Conservation (phyloP, 345 rosid genomes). For the Rhodamnia rubescens region DNA sequence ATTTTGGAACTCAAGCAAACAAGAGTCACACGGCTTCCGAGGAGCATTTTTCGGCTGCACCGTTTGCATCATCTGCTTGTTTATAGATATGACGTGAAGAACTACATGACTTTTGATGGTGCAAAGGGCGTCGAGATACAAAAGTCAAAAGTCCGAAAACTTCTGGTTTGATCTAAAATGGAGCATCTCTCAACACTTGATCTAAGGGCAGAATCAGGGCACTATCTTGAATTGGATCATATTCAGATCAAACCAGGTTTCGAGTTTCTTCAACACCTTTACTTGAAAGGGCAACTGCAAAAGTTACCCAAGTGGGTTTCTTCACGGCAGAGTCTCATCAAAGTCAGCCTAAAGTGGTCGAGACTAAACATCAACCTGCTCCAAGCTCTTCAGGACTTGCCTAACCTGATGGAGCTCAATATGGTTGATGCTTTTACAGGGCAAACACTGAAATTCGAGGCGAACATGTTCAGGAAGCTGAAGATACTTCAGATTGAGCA, state of each 20-base stretch:
- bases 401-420: conserved; percentile 1
- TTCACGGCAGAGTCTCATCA: neutral
- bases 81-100: neutral
- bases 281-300: neutral
- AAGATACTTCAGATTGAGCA: neutral
- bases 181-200: neutral
- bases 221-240: neutral
- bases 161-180: too few species aligned
- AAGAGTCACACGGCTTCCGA: neutral
- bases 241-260: neutral
- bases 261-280: neutral
- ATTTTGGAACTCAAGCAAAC: conserved; percentile 6
- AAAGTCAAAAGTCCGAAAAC: too few species aligned
- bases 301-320: neutral
- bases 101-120: neutral
- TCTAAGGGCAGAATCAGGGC: neutral
- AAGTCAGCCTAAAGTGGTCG: neutral
- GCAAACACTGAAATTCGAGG: neutral
- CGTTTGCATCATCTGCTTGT: conserved; percentile 4
- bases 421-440: neutral
- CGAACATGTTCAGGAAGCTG: neutral
- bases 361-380: neutral
- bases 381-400: neutral
- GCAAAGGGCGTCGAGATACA: neutral
- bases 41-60: neutral